Evolutionary conservation across 1,139 yeast genomes (phyloP), one percentile per base, ranked within the genome.

Genomic region (Magnusiomyces magnusii): DNA sequence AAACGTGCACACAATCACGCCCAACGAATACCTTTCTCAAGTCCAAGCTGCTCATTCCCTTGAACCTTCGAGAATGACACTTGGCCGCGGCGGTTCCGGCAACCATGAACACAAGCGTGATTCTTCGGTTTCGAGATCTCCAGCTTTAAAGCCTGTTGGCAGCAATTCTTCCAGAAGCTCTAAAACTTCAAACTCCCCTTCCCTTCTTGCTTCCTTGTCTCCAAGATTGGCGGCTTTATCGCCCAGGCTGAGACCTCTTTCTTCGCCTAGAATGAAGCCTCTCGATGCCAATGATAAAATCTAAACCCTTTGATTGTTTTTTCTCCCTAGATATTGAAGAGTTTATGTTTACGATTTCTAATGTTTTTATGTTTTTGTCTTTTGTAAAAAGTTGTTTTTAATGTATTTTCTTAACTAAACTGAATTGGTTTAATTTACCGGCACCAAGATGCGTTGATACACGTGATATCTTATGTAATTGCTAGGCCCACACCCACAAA

Each of bases 21-120:
- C 74, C 1, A 64, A 66, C 42, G 73, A 73, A 63, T 71, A 72
- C 59, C 66, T 73, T 17, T 55, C 66, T 51, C 75, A 73, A 58
- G 73, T 70, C 49, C 66, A 70, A 59, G 60, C 65, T 39, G 72
- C 73, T 28, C 54, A 66, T 51, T 70, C 68, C 53, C 67, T 65
- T 21, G 72, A 64, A 58, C 74, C 73, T 3, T 63, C 65, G 23
- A 60, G 67, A 3, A 73, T 69, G 64, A 64, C 71, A 55, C 71
- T 73, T 27, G 76, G 76, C 36, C 67, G 76, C 9, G 76, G 76
- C 34, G 76, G 76, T 15, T 57, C 66, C 5, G 76, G 76, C 47
- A 73, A 73, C 65, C 27, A 23, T 7, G n/a, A n/a, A n/a, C n/a
- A n/a, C n/a, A 44, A 44, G 17, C 24, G 49, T 7, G 49, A 23